phyloP scores from a whole-genome alignment of 1,284 basidiomycete genomes.

The Tilletia setariae region DNA sequence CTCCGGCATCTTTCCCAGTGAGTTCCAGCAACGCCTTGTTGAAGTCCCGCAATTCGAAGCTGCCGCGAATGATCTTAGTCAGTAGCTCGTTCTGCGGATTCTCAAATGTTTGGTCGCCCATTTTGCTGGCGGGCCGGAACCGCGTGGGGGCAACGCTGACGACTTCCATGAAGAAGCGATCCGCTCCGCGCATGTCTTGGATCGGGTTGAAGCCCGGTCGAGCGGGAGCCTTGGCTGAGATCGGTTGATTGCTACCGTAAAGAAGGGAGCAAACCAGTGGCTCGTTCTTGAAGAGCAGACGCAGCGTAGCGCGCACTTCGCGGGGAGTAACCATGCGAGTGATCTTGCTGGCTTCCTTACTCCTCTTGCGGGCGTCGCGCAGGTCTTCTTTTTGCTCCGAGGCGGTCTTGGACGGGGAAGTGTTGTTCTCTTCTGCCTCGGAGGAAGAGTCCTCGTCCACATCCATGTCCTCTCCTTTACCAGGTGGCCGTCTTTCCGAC shows the following conservation, averaged over 20 bases:
- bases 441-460: conserved; percentile 58
- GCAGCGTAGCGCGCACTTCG: conserved; percentile 90
- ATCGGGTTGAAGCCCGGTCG: conserved; percentile 27
- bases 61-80: conserved; percentile 75
- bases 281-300: conserved; percentile 82
- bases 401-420: neutral
- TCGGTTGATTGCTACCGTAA: conserved; percentile 87
- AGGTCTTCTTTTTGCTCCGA: neutral
- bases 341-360: conserved; percentile 37
- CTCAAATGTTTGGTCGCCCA: conserved; percentile 91
- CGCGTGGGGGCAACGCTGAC: conserved; percentile 88
- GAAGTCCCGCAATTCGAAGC: conserved; percentile 57
- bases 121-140: conserved; percentile 87
- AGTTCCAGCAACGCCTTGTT: conserved; percentile 67
- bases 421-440: conserved; percentile 59
- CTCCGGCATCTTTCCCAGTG: conserved; percentile 62
- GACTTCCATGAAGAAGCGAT: conserved; percentile 96
- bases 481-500: neutral
- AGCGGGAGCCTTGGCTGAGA: conserved; percentile 55
- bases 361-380: conserved; percentile 36
- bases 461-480: conserved; percentile 23
- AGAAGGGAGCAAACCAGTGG: conserved; percentile 75
- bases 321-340: conserved; percentile 85
- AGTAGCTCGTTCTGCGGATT: conserved; percentile 96
- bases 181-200: conserved; percentile 60